These are phyloP conservation scores for Emergomyces africanus DNA, from an alignment of 2,329 filamentous ascomycete species.

Conservation along the genomic window DNA sequence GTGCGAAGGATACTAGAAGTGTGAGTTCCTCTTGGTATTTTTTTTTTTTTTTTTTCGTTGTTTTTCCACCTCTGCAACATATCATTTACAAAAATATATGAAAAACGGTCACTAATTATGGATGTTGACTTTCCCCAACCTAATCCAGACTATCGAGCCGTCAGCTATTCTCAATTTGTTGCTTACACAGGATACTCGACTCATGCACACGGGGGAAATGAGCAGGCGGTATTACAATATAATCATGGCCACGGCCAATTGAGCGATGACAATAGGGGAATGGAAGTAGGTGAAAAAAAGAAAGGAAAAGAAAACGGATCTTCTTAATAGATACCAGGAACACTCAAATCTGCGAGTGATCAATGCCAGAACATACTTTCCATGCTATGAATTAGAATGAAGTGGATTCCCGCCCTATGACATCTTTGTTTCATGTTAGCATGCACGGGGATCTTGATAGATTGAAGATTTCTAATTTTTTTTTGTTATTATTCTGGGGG, in stretches of 20 bases:
- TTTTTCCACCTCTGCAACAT: background rate
- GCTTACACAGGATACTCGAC: constrained; percentile 58
- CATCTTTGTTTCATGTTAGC: background rate
- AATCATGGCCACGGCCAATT: constrained; percentile 38
- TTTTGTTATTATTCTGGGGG: constrained; percentile 1
- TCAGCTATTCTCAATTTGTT: constrained; percentile 29
- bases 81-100: background rate
- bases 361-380: too few species aligned
- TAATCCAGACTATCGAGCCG: constrained; percentile 20
- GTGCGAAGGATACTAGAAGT: constrained; percentile 47
- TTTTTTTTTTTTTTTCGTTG: background rate
- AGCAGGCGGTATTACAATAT: constrained; percentile 56
- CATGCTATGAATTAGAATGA: background rate
- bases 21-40: constrained; percentile 30
- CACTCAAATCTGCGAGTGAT: too few species aligned
- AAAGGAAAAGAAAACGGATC: too few species aligned
- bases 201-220: constrained; percentile 57
- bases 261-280: constrained; percentile 9
- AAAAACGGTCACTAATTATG: background rate
- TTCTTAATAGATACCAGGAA: too few species aligned
- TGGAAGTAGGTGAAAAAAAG: background rate
- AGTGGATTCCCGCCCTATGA: background rate
- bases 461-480: constrained; percentile 2
- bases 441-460: background rate
- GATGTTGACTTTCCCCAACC: background rate